phyloP scores from a whole-genome alignment of 2,329 filamentous ascomycete species.

The Botryotinia convoluta region DNA sequence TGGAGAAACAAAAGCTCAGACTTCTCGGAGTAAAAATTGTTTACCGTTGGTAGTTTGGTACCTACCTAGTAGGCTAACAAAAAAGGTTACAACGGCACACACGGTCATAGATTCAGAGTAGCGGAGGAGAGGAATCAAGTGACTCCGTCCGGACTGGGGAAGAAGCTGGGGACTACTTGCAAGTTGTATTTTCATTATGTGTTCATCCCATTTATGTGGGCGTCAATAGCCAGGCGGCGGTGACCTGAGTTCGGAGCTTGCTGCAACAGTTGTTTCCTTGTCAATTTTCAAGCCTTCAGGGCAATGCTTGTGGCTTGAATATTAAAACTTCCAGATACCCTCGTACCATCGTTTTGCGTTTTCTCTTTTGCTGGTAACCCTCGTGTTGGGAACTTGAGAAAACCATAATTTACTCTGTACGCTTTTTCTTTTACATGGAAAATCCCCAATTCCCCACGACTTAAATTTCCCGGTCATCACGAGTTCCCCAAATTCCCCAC shows the following conservation, averaged over 20 bases:
- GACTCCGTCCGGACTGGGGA: not conserved
- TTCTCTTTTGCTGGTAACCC: not conserved
- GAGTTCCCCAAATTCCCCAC: conserved; percentile 8
- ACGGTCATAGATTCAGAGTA: not conserved
- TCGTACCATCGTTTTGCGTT: not conserved
- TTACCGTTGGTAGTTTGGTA: not conserved
- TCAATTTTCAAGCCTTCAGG: not conserved
- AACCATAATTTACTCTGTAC: not conserved
- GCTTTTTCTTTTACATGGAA: not conserved
- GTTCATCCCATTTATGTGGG: not conserved
- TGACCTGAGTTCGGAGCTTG: not conserved
- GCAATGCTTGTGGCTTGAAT: not conserved
- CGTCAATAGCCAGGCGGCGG: not conserved
- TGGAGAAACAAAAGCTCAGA: not conserved
- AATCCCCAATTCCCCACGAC: not conserved
- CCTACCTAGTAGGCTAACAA: too few relatives aligned
- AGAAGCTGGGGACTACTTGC: not conserved
- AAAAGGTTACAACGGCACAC: not conserved
- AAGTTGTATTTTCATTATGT: not conserved
- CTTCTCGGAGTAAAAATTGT: not conserved
- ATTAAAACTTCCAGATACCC: too few relatives aligned
- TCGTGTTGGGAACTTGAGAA: not conserved
- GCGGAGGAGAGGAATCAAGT: not conserved
- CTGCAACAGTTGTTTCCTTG: not conserved
- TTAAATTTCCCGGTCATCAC: not conserved